phyloP scores from a whole-genome alignment of 169 alveolate species.

The Plasmodium malariae region DNA sequence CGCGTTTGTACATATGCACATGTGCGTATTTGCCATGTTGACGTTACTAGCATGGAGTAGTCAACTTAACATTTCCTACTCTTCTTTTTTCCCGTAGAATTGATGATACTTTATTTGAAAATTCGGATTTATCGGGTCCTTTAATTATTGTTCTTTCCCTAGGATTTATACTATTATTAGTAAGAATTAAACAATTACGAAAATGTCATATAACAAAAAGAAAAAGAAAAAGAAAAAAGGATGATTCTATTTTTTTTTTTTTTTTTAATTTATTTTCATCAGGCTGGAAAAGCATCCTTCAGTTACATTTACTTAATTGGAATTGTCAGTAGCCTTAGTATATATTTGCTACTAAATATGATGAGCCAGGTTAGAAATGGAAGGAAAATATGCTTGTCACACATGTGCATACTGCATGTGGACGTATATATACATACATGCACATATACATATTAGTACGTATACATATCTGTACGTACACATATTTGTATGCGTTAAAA shows the following conservation, averaged over 20 bases:
- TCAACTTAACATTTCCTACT: not conserved
- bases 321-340: constrained; percentile 83
- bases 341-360: constrained; percentile 79
- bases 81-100: not conserved
- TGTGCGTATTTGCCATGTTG: not conserved
- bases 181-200: constrained; percentile 68
- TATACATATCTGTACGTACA: not conserved
- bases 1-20: not conserved
- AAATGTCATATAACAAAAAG: not conserved
- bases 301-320: constrained; percentile 87
- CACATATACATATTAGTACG: constrained; percentile 13
- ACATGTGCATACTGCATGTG: too few species aligned
- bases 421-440: not conserved
- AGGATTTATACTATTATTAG: constrained; percentile 83
- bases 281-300: constrained; percentile 81
- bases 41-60: not conserved
- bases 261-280: not conserved
- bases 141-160: constrained; percentile 80
- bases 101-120: constrained; percentile 75
- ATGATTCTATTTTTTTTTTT: not conserved
- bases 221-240: not conserved
- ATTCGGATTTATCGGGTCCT: constrained; percentile 89
- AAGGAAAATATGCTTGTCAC: constrained; percentile 14
- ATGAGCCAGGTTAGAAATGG: constrained; percentile 79
- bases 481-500: not conserved